phyloP scores from a whole-genome alignment of 306 rosid genomes.

The Sophora flavescens region DNA sequence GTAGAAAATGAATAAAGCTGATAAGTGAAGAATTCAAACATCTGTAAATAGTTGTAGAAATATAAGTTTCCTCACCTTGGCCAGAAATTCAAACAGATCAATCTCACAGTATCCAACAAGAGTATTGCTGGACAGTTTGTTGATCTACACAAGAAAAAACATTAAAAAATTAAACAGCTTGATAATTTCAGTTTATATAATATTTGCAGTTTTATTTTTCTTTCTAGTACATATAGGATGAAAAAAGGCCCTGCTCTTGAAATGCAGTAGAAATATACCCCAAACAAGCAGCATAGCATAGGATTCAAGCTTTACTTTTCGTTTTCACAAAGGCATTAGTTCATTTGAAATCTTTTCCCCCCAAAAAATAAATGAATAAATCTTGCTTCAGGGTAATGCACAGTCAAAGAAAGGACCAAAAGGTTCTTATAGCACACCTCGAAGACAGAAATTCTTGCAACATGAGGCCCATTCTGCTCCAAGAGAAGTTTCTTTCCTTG shows the following conservation, averaged over 20 bases:
- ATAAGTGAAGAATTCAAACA: constrained; percentile 31
- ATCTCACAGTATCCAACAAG: constrained; percentile 91
- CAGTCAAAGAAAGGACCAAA: constrained; percentile 31
- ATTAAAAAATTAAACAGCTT: constrained; percentile 1
- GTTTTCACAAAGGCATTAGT: background rate
- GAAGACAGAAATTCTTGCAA: constrained; percentile 82
- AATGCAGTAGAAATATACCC: constrained; percentile 29
- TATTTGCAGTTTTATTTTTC: background rate
- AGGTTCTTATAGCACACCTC: constrained; percentile 67
- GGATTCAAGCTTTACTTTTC: constrained; percentile 32
- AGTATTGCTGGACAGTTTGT: constrained; percentile 77
- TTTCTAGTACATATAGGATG: background rate
- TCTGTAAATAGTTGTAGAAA: background rate
- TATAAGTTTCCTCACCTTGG: constrained; percentile 62
- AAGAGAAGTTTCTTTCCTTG: constrained; percentile 92
- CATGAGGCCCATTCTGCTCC: constrained; percentile 82
- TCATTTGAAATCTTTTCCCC: background rate
- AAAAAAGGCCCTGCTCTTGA: constrained; percentile 10
- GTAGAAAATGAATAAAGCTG: constrained; percentile 27
- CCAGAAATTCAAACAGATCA: constrained; percentile 85
- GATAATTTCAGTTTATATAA: constrained; percentile 4
- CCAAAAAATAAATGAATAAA: background rate
- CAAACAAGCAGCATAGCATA: background rate
- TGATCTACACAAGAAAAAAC: constrained; percentile 72
- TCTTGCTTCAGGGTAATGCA: constrained; percentile 31